A percentile compares a stretch with the other conserved stretches of the same genome.
These are phyloP conservation scores for Pichia heedii DNA, from an alignment of 805 yeast species.

Conservation along the genomic window DNA sequence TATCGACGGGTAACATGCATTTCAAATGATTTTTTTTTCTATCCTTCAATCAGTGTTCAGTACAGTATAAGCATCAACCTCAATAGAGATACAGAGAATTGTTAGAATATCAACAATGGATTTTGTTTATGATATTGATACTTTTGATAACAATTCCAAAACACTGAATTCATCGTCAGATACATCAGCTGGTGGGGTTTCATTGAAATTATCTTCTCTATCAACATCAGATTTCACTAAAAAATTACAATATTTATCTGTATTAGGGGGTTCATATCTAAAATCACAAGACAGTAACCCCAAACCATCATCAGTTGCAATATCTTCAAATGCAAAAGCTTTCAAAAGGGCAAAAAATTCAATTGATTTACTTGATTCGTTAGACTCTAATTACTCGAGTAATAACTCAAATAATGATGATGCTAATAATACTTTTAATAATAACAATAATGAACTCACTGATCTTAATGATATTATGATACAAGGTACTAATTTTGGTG, in stretches of 20 bases:
- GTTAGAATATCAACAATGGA: no score
- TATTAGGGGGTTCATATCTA: conserved; percentile 1
- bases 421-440: neutral
- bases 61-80: no score
- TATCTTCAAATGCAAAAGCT: conserved; percentile 4
- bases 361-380: conserved; percentile 7
- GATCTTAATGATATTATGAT: neutral
- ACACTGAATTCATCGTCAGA: neutral
- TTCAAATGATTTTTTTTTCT: no score
- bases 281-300: neutral
- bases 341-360: conserved; percentile 7
- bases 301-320: neutral
- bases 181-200: conserved; percentile 21
- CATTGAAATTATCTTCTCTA: conserved; percentile 29
- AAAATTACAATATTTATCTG: conserved; percentile 15
- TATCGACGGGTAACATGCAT: no score
- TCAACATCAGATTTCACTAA: conserved; percentile 28
- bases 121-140: conserved; percentile 21
- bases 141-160: conserved; percentile 5
- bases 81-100: no score
- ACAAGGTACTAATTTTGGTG: conserved; percentile 1
- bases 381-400: conserved; percentile 1
- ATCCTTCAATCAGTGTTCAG: no score
- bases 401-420: neutral
- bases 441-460: neutral